These are phyloP conservation scores for Pseudopyricularia cyperi DNA, from an alignment of 2,329 filamentous ascomycete species.

Conservation along the genomic window DNA sequence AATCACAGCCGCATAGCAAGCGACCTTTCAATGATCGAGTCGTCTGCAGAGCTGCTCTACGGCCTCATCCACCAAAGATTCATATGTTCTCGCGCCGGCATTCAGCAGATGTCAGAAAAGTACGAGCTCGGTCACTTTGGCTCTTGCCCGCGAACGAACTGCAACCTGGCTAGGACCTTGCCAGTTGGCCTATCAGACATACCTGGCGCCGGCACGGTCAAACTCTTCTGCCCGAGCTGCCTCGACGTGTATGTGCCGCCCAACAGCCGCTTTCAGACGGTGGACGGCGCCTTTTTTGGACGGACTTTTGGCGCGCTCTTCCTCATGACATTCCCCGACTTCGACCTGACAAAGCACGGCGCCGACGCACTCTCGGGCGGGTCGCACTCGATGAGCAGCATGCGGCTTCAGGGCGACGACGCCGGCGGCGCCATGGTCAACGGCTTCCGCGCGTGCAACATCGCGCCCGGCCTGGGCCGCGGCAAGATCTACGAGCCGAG, in stretches of 20 bases:
- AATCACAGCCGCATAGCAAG: slow-evolving; percentile 77
- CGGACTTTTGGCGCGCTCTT: slow-evolving; percentile 95
- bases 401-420: slow-evolving; percentile 26
- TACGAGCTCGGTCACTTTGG: slow-evolving; percentile 97
- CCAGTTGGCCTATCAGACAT: slow-evolving; percentile 91
- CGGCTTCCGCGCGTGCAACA: slow-evolving; percentile 74
- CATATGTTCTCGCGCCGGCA: slow-evolving; percentile 89
- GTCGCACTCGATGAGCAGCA: slow-evolving; percentile 16
- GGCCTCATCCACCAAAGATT: slow-evolving; percentile 97
- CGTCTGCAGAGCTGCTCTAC: slow-evolving; percentile 94
- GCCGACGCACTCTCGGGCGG: slow-evolving; percentile 37
- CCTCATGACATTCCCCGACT: slow-evolving; percentile 95
- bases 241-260: slow-evolving; percentile 95
- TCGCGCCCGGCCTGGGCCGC: slow-evolving; percentile 72
- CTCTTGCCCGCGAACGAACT: slow-evolving; percentile 86
- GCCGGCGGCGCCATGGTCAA: slow-evolving; percentile 50
- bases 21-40: slow-evolving; percentile 91
- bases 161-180: slow-evolving; percentile 77
- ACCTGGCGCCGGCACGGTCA: slow-evolving; percentile 92
- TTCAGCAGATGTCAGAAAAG: slow-evolving; percentile 99
- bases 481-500: slow-evolving; percentile 84
- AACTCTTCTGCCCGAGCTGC: slow-evolving; percentile 94
- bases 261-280: slow-evolving; percentile 92
- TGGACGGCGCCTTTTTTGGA: slow-evolving; percentile 96
- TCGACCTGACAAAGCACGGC: slow-evolving; percentile 69